phyloP scores from a whole-genome alignment of 495 filamentous ascomycete genomes.

The Cetradonia linearis region DNA sequence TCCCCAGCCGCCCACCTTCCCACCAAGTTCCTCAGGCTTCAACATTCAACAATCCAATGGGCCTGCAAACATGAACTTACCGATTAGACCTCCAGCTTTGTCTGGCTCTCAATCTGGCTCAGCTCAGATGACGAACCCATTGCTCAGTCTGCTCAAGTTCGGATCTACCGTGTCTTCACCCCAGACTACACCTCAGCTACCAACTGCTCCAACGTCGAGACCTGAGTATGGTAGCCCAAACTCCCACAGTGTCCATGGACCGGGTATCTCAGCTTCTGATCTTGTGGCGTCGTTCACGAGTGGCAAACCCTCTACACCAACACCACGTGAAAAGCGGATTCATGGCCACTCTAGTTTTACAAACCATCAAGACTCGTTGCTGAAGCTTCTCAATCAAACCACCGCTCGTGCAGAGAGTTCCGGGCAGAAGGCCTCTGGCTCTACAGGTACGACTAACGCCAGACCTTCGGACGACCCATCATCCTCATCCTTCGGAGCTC shows the following conservation, averaged over 20 bases:
- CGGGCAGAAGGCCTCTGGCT: background rate
- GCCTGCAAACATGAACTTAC: background rate
- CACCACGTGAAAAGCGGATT: constrained; percentile 27
- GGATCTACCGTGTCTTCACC: constrained; percentile 42
- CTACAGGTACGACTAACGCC: constrained; percentile 12
- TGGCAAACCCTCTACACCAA: constrained; percentile 28
- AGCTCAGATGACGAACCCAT: constrained; percentile 22
- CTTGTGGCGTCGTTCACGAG: constrained; percentile 51
- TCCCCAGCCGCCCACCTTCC: background rate
- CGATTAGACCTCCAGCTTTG: constrained; percentile 20
- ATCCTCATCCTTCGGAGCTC: constrained; percentile 9
- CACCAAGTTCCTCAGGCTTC: constrained; percentile 2
- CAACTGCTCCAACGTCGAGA: constrained; percentile 31
- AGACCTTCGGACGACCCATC: constrained; percentile 13
- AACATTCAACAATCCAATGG: background rate
- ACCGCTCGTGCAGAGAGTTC: constrained; percentile 30
- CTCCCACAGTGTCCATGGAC: constrained; percentile 36
- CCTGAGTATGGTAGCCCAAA: constrained; percentile 33
- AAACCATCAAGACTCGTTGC: constrained; percentile 55
- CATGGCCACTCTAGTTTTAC: constrained; percentile 27
- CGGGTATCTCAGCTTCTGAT: constrained; percentile 52
- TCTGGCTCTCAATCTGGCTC: constrained; percentile 17
- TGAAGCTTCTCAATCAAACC: constrained; percentile 53
- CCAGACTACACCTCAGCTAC: constrained; percentile 30
- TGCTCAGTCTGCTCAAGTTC: constrained; percentile 84